A percentile compares a stretch with the other conserved stretches of the same genome.
phyloP scores from a whole-genome alignment of 192 early-diverging fungal species.

The Spinellus fusiger region DNA sequence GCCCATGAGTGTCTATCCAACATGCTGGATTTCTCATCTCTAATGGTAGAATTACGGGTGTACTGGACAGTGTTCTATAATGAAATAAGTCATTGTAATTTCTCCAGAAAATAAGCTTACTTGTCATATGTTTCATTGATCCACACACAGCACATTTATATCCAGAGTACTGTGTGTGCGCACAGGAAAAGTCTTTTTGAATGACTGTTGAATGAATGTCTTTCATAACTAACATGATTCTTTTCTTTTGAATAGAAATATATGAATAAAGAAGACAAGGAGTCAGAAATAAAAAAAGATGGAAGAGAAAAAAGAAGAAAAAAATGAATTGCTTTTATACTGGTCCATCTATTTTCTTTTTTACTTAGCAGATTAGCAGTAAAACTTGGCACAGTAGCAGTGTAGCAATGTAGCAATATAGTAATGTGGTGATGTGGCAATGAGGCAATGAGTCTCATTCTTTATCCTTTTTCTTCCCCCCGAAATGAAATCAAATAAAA shows the following conservation, averaged over 20 bases:
- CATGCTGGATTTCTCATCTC: too few species aligned
- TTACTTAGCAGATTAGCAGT: too few species aligned
- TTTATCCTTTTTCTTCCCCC: too few species aligned
- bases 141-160: conserved; percentile 24
- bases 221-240: background rate
- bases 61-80: conserved; percentile 29
- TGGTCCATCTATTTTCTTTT: too few species aligned
- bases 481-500: too few species aligned
- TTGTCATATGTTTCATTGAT: conserved; percentile 30
- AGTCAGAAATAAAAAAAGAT: background rate
- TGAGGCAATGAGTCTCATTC: too few species aligned
- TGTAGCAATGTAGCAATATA: too few species aligned
- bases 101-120: conserved; percentile 7
- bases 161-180: background rate
- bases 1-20: background rate
- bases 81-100: background rate
- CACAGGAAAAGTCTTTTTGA: background rate
- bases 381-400: too few species aligned
- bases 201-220: background rate
- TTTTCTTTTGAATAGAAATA: background rate
- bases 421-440: too few species aligned
- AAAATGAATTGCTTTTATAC: too few species aligned
- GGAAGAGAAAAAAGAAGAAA: background rate
- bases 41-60: conserved; percentile 8
- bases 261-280: background rate